Conservation (phyloP, 1,284 basidiomycete genomes). For the Omphalotus olearius region DNA sequence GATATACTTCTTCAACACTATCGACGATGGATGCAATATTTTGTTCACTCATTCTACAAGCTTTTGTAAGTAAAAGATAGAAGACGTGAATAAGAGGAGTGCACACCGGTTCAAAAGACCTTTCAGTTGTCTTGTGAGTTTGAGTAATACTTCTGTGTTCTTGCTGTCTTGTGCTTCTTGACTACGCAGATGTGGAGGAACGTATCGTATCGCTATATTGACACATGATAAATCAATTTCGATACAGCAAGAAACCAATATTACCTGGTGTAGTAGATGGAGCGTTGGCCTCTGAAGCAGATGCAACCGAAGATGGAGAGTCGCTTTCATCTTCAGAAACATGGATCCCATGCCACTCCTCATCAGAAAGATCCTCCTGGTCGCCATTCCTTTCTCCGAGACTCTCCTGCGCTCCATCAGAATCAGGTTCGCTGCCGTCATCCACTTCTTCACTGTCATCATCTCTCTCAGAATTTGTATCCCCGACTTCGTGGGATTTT, state of each 20-base stretch:
- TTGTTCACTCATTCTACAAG: conserved; percentile 78
- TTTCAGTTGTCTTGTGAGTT: conserved; percentile 79
- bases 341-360: conserved; percentile 22
- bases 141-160: conserved; percentile 50
- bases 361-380: conserved; percentile 25
- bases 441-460: conserved; percentile 13
- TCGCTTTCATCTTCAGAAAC: conserved; percentile 23
- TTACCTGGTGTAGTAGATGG: conserved; percentile 2
- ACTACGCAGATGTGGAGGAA: conserved; percentile 64
- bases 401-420: conserved; percentile 12
- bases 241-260: conserved; percentile 17
- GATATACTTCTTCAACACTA: conserved; percentile 77
- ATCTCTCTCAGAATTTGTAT: neutral
- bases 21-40: conserved; percentile 83
- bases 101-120: conserved; percentile 82
- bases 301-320: conserved; percentile 13
- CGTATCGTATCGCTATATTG: conserved; percentile 42
- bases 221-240: neutral
- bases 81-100: neutral
- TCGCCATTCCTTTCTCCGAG: conserved; percentile 20
- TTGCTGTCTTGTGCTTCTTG: conserved; percentile 26
- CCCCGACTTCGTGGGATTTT: conserved; percentile 9
- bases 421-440: conserved; percentile 18
- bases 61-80: conserved; percentile 1
- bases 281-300: neutral